Base-by-base conservation (phyloP, 2,329 filamentous ascomycete species). In the Aspergillus novofumigatus region DNA sequence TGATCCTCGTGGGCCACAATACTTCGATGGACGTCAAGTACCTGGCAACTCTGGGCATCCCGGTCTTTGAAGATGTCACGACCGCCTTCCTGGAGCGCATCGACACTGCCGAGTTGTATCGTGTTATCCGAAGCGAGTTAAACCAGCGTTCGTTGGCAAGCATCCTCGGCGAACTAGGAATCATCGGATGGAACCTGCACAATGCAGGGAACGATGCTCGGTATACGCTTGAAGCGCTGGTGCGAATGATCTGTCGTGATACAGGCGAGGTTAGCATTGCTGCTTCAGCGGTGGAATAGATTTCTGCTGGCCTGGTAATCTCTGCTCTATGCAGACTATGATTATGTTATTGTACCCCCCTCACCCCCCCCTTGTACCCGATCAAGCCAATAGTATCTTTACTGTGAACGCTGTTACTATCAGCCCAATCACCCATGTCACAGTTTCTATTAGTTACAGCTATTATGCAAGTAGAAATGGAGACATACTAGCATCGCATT, bases 141-240 rank as follows among this genome's bases (percentile, higher is more conserved):
- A 77, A 88, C 2, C 70, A 79, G 3, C 80, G 81, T 14, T 82
- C 81, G 1, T 80, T 97, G 1, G 77, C 76, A 0, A 76, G 65
- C 5, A 79, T 95, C 14, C 81, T 96, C 25, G 67, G 73, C 5
- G 81, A 87, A 5, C 77, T 96, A 28, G 83, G 82, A 2, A 83
- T 95, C 8, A 65, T 75, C 0, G 83, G 80, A 45, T 83, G 78
- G 72, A 80, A 89, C 64, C 78, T 93, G n/a, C 92, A 96, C 73
- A 96, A 96, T 67, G 92, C 87, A 0, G 83, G 92, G 1, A 96
- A 96, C 62, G 92, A 96, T 69, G 91, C 92, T 0, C 82, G 86
- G 1, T 94, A 89, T 69, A 93, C 91, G 0, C 74, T 96, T 60
- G 86, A 87, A 59, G 88, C 86, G 7, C 83, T 94, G 80, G 71